Evolutionary conservation across 2,329 filamentous ascomycete species (phyloP), one percentile per base, ranked within the genome.

Genomic region (Cercospora janseana): DNA sequence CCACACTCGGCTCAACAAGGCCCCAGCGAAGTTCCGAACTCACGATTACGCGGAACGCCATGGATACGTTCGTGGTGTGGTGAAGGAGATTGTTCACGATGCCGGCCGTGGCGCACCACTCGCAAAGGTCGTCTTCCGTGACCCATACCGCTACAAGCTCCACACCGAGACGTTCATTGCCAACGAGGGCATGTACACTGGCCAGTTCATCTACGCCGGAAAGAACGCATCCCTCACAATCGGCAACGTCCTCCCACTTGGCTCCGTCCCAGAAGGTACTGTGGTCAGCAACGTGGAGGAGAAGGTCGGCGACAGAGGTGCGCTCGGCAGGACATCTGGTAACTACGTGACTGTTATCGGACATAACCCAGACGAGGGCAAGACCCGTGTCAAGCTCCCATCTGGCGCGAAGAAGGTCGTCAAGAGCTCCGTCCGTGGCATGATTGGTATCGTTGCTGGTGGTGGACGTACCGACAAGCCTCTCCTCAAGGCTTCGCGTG

Each of bases 141-240:
- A 95, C 78, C 90, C 93, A 69, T 98, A 98, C 87, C 84, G 85
- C 77, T 97, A 88, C 87, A 95, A 95, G 86, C 86, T 91, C 74
- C 80, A 90, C 75, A 92, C 87, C 76, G 91, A 98, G 86, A 98
- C 93, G 67, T 96, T 98, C 86, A 98, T 98, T 73, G 93, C 93
- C 78, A 98, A 97, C 80, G 93, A 97, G 83, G 93, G 93, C 81
- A 96, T 97, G 91, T 98, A 97, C 88, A 96, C 93, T 65, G 93
- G 93, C 75, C 93, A 98, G 79, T 98, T 98, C 84, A 90, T 98
- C 86, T 98, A 98, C 79, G 93, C 92, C 73, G 93, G 93, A 75
- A 98, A 98, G 89, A 93, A 95, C 80, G 93, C 93, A 70, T 81
- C 86, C 64, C 84, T 98, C 72, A 97, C 88, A 71, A 86, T 98